These are phyloP conservation scores for Nakazawaea peltata DNA, from an alignment of 805 yeast species.

Conservation along the genomic window DNA sequence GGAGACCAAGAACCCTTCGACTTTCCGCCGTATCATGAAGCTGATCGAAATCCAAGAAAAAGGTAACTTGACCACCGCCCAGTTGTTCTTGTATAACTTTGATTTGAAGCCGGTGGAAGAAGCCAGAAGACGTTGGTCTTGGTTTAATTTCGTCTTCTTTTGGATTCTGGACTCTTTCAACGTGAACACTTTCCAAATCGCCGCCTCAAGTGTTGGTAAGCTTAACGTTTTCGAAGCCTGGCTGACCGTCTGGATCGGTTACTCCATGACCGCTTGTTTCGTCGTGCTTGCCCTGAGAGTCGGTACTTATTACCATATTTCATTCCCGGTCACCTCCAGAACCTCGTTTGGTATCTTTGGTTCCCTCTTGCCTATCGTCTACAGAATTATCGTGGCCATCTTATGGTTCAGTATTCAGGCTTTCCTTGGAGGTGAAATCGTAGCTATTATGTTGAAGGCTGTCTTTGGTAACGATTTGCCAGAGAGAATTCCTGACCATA, in stretches of 20 bases:
- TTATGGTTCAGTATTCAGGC: conserved; percentile 88
- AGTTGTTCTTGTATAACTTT: conserved; percentile 61
- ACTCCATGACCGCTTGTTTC: conserved; percentile 58
- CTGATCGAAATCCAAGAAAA: conserved; percentile 23
- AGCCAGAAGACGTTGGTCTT: conserved; percentile 72
- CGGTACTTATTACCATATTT: conserved; percentile 73
- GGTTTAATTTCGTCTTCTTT: conserved; percentile 72
- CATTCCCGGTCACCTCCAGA: conserved; percentile 79
- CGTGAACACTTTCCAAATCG: conserved; percentile 87
- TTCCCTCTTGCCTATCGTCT: conserved; percentile 79
- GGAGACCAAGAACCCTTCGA: no score
- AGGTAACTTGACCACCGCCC: conserved; percentile 41
- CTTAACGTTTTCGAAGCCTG: conserved; percentile 89
- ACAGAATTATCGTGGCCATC: conserved; percentile 61
- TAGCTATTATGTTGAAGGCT: conserved; percentile 66
- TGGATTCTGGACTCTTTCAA: conserved; percentile 91
- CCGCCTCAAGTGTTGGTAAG: conserved; percentile 71
- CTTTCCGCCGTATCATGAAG: no score
- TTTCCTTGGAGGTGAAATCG: conserved; percentile 79
- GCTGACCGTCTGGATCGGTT: conserved; percentile 86
- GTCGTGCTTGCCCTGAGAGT: conserved; percentile 67
- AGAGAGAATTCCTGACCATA: conserved; percentile 54
- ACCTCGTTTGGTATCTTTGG: conserved; percentile 85
- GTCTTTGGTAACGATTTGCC: conserved; percentile 65
- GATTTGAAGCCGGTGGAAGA: conserved; percentile 77